A percentile compares a stretch with the other conserved stretches of the same genome.
These are phyloP conservation scores for Fusarium bactridioides DNA, from an alignment of 2,329 filamentous ascomycete genomes.

Conservation along the genomic window DNA sequence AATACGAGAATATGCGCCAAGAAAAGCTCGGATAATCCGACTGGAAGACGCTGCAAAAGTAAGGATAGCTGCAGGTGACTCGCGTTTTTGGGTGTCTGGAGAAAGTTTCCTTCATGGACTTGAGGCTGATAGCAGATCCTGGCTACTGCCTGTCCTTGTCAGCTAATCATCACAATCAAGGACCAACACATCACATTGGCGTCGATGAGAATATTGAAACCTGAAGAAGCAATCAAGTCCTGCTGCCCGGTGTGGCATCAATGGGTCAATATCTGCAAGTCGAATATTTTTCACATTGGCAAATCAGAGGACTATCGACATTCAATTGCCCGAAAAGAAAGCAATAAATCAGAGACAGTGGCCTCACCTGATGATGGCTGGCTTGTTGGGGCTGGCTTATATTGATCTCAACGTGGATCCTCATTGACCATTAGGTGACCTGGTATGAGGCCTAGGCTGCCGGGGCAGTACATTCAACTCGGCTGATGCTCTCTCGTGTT, in stretches of 20 bases:
- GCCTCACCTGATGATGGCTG: constrained; percentile 13
- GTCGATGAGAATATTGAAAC: neutral
- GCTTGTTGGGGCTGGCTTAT: constrained; percentile 3
- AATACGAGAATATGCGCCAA: constrained; percentile 33
- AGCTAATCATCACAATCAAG: neutral
- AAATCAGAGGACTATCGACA: neutral
- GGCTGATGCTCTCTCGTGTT: constrained; percentile 35
- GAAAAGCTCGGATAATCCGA: constrained; percentile 11
- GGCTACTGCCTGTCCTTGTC: too few species aligned
- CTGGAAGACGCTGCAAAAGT: neutral
- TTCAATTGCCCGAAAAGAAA: neutral
- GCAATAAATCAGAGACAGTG: constrained; percentile 17
- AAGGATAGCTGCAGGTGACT: neutral
- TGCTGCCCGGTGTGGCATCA: neutral
- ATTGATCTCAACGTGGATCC: constrained; percentile 3
- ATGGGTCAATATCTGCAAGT: neutral
- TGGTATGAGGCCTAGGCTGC: constrained; percentile 6
- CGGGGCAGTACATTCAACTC: constrained; percentile 7
- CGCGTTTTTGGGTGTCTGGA: neutral
- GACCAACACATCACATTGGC: neutral
- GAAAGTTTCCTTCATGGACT: neutral
- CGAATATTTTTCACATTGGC: neutral
- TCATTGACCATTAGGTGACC: neutral
- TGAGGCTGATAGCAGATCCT: neutral
- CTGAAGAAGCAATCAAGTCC: neutral